Evolutionary conservation across 1,284 basidiomycete species (phyloP).

Genomic region (Microbotryum saponariae): DNA sequence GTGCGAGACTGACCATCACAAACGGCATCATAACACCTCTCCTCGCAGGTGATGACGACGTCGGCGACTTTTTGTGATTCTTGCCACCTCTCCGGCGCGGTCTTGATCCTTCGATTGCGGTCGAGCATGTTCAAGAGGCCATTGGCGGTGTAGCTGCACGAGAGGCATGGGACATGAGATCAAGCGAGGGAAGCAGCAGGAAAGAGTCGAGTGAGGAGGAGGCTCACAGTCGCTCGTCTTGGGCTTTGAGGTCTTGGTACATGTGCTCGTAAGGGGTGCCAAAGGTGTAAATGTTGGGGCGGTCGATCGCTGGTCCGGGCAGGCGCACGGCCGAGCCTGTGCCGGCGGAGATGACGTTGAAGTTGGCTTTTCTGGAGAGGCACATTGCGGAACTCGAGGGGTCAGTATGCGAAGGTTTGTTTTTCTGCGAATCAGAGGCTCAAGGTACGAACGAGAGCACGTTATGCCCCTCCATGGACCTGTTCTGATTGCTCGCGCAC

Average conservation of each 20-base stretch:
- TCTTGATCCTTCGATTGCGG: conserved; percentile 84
- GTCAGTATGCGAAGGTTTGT: too few relatives aligned
- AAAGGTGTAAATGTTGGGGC: conserved; percentile 94
- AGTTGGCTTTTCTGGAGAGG: conserved; percentile 59
- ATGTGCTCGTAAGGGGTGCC: conserved; percentile 98
- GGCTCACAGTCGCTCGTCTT: conserved; percentile 76
- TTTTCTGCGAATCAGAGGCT: neutral
- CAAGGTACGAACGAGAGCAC: conserved; percentile 64
- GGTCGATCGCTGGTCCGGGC: conserved; percentile 92
- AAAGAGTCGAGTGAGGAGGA: neutral
- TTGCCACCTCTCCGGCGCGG: conserved; percentile 94
- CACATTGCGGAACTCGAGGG: too few relatives aligned
- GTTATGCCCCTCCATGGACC: conserved; percentile 97
- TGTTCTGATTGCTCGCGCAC: conserved; percentile 96
- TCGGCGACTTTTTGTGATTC: conserved; percentile 80
- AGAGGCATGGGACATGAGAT: too few relatives aligned
- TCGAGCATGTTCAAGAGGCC: conserved; percentile 97
- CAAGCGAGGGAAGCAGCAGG: neutral
- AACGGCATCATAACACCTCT: conserved; percentile 95
- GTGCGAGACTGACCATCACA: conserved; percentile 71
- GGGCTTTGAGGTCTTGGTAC: conserved; percentile 79
- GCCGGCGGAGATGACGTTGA: conserved; percentile 85
- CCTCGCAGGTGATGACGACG: conserved; percentile 97
- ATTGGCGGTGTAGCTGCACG: conserved; percentile 77
- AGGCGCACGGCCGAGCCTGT: conserved; percentile 95